Base-by-base conservation (phyloP, 306 rosid genomes). In the Rosa multiflora region DNA sequence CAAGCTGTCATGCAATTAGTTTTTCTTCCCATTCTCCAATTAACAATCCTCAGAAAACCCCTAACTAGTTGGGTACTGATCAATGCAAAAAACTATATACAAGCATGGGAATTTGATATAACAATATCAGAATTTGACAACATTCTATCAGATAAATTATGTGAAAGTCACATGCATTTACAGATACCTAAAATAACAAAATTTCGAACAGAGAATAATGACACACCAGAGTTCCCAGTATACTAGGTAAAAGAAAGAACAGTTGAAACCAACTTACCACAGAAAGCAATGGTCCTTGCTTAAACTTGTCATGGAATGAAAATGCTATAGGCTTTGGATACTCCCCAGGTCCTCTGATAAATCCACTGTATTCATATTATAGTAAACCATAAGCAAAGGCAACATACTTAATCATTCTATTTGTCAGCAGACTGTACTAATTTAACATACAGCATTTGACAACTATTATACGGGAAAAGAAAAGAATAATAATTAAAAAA, bases 271-370 rank as follows among this genome's bases (percentile, higher is more conserved):
- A 40, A 82, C 94, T 76, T 78, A 94, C 99, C 88, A 94, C 97
- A 64, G 97, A 94, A 55, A 94, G 97, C 81, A 94, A 82, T 10
- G 99, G 97, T 48, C 99, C 99, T 78, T 92, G 94, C 85, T 94
- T 92, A 82, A 94, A 90, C 87, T 88, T 92, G 79, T 88, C 88
- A 58, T 94, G 91, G 80, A 92, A 92, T 66, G 97, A 88, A 86
- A 92, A 89, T 63, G 97, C 80, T 49, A 87, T 55, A 48, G 99
- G 92, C 87, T 84, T 92, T 76, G 99, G 90, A 84, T 82, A 63
- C 62, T 92, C 93, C 79, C 99, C 99, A 12, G 99, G 99, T 55
- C 99, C 99, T 88, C 99, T 91, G 80, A 94, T 86, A 82, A 94
- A 94, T 58, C 99, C 99, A 78, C 99, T 94, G 84, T 49, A 84